A percentile compares a stretch with the other conserved stretches of the same genome.
These are phyloP conservation scores for Phytophthora palmivora DNA, from an alignment of 352 stramenopile species.

Conservation along the genomic window DNA sequence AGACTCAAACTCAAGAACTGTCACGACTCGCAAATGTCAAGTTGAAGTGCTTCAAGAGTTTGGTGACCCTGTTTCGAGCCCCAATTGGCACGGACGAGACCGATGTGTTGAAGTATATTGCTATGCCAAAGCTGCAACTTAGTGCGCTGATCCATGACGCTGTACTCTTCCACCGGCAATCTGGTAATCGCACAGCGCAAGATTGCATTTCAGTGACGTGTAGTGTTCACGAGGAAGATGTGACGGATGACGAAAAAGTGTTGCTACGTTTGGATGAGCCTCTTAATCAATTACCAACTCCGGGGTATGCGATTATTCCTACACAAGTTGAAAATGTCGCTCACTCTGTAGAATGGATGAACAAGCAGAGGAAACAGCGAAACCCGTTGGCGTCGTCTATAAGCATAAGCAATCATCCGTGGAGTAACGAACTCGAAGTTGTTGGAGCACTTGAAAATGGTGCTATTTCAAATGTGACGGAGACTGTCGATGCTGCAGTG, in stretches of 20 bases:
- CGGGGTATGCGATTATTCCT: neutral
- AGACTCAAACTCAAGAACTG: neutral
- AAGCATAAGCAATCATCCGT: slow-evolving; percentile 13
- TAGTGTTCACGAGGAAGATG: slow-evolving; percentile 1
- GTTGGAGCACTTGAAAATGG: slow-evolving; percentile 6
- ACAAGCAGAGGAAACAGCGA: slow-evolving; percentile 2
- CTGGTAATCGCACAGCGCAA: slow-evolving; percentile 1
- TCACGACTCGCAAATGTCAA: slow-evolving; percentile 45
- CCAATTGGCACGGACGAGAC: slow-evolving; percentile 41
- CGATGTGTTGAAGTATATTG: slow-evolving; percentile 57
- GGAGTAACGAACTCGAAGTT: neutral
- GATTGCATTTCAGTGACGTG: slow-evolving; percentile 42
- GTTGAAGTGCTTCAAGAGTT: slow-evolving; percentile 52
- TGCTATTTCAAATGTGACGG: neutral
- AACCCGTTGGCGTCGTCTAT: slow-evolving; percentile 48
- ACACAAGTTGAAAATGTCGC: slow-evolving; percentile 4
- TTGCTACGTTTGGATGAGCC: slow-evolving; percentile 22
- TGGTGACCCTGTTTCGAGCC: slow-evolving; percentile 57
- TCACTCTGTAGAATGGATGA: slow-evolving; percentile 33
- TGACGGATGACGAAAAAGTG: neutral
- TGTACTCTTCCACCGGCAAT: slow-evolving; percentile 26
- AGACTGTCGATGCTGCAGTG: slow-evolving; percentile 23
- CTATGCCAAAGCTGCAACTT: slow-evolving; percentile 49
- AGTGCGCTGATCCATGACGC: slow-evolving; percentile 51
- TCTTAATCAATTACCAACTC: neutral